Conservation (phyloP, 768 basidiomycete species). For the Termitomyces sp. region DNA sequence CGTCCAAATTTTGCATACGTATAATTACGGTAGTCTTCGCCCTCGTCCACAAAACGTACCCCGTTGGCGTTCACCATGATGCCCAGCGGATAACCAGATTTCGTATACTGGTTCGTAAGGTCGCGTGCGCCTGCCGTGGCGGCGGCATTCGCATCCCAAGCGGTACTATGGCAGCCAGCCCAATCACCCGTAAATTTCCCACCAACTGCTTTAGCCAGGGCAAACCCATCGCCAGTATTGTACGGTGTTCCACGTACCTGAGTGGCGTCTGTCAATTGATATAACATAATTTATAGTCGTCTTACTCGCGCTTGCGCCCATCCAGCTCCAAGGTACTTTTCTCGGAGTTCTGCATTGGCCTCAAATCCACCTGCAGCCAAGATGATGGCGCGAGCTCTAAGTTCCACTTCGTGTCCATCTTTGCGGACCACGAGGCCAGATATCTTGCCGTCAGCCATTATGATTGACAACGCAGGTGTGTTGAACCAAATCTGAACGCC, state of each 20-base stretch:
- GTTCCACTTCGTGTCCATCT: slow-evolving; percentile 26
- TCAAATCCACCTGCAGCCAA: slow-evolving; percentile 69
- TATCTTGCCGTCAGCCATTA: slow-evolving; percentile 34
- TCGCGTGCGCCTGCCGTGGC: slow-evolving; percentile 46
- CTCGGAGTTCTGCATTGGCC: slow-evolving; percentile 46
- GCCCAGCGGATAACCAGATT: slow-evolving; percentile 69
- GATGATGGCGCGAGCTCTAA: slow-evolving; percentile 43
- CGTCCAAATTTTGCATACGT: slow-evolving; percentile 68
- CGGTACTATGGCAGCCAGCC: slow-evolving; percentile 66
- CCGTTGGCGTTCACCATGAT: slow-evolving; percentile 62
- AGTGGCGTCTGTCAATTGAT: background rate
- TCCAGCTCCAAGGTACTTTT: slow-evolving; percentile 47
- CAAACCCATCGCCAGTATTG: slow-evolving; percentile 63
- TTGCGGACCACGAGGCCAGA: slow-evolving; percentile 41
- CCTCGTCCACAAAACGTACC: slow-evolving; percentile 65
- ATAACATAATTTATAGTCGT: slow-evolving; percentile 23
- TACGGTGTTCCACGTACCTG: slow-evolving; percentile 70
- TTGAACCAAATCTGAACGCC: slow-evolving; percentile 58
- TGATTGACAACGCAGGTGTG: slow-evolving; percentile 36
- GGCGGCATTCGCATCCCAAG: slow-evolving; percentile 63
- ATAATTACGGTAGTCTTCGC: slow-evolving; percentile 67
- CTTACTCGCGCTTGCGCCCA: slow-evolving; percentile 49
- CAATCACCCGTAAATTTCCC: slow-evolving; percentile 62
- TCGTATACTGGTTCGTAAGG: slow-evolving; percentile 67
- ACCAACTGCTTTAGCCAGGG: slow-evolving; percentile 44